These are phyloP conservation scores for Cutaneotrichosporon arboriforme DNA, from an alignment of 1,284 basidiomycete species.

Conservation along the genomic window DNA sequence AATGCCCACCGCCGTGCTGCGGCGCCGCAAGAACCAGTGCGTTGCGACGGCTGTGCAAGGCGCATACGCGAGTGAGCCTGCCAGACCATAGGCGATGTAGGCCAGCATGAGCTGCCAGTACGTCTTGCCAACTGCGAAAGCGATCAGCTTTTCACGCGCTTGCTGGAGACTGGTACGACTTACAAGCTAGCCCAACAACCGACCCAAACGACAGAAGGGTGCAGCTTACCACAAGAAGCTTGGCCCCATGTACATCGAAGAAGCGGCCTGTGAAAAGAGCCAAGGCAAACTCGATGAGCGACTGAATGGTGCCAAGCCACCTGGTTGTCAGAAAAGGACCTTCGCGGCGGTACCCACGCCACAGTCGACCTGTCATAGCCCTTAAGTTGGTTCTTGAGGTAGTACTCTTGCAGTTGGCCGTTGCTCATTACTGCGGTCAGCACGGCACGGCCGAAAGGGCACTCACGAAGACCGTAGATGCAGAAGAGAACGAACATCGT, in stretches of 20 bases:
- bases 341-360: slow-evolving; percentile 26
- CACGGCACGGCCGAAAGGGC: neutral
- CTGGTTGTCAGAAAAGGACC: neutral
- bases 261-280: slow-evolving; percentile 25
- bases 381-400: slow-evolving; percentile 34
- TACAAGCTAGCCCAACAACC: slow-evolving; percentile 39
- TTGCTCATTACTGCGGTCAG: slow-evolving; percentile 31
- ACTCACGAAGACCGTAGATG: slow-evolving; percentile 44
- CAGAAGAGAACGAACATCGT: slow-evolving; percentile 38
- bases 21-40: slow-evolving; percentile 42
- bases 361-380: slow-evolving; percentile 32
- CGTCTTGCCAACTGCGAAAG: slow-evolving; percentile 12
- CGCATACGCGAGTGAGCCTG: slow-evolving; percentile 35
- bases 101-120: slow-evolving; percentile 46
- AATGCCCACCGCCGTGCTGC: slow-evolving; percentile 40
- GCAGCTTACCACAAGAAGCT: slow-evolving; percentile 20
- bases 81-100: slow-evolving; percentile 34
- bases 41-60: slow-evolving; percentile 39
- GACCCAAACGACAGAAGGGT: slow-evolving; percentile 25
- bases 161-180: no score
- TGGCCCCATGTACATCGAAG: slow-evolving; percentile 24
- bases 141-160: no score
- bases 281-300: slow-evolving; percentile 31
- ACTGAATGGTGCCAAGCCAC: slow-evolving; percentile 29
- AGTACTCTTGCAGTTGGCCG: slow-evolving; percentile 40